Conservation (phyloP, 108 stramenopile species). For the Craspedostauros australis region DNA sequence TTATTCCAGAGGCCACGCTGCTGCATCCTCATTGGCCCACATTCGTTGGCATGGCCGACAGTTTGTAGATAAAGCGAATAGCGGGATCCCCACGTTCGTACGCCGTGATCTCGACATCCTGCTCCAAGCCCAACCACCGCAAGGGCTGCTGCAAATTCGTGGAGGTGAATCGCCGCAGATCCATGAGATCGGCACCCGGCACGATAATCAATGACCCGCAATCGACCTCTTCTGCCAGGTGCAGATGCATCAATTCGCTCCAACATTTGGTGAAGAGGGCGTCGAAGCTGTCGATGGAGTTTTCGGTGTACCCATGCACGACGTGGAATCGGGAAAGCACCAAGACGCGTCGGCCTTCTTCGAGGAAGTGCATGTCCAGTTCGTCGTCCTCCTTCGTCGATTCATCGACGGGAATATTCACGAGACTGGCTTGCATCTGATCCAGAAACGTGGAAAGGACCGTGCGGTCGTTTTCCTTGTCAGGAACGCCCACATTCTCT, state of each 20-base stretch:
- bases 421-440: conserved; percentile 41
- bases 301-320: conserved; percentile 2
- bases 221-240: conserved; percentile 18
- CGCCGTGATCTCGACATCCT: conserved; percentile 58
- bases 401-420: conserved; percentile 61
- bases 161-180: conserved; percentile 40
- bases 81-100: conserved; percentile 44
- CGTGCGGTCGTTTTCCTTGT: conserved; percentile 9
- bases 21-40: too few species aligned
- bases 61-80: conserved; percentile 58
- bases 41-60: conserved; percentile 50
- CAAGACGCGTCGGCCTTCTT: conserved; percentile 66
- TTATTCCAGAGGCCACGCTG: too few species aligned
- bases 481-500: conserved; percentile 24
- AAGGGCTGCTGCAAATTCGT: conserved; percentile 56
- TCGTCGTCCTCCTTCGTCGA: conserved; percentile 40
- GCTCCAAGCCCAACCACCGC: conserved; percentile 50
- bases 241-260: conserved; percentile 52
- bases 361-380: conserved; percentile 68
- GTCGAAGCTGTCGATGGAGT: conserved; percentile 24
- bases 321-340: conserved; percentile 66
- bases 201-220: conserved; percentile 63
- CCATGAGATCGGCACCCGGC: conserved; percentile 19
- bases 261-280: conserved; percentile 56
- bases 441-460: conserved; percentile 46